phyloP scores from a whole-genome alignment of 805 yeast species.

The Ogataea populi-albae region DNA sequence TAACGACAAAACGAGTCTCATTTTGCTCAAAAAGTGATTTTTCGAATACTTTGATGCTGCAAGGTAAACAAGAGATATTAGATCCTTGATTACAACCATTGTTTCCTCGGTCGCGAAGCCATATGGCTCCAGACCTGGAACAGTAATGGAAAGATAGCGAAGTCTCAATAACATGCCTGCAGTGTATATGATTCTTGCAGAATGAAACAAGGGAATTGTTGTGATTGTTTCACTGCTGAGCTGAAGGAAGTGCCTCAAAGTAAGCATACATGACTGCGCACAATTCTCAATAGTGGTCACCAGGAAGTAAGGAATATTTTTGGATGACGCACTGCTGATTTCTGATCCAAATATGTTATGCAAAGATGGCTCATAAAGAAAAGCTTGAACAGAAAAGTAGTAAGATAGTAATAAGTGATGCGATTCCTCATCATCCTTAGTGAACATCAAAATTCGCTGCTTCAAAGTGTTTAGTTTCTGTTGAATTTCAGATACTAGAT shows the following conservation, averaged over 20 bases:
- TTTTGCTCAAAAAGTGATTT: conserved; percentile 52
- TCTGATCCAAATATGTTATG: conserved; percentile 18
- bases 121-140: conserved; percentile 44
- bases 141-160: conserved; percentile 51
- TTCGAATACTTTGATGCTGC: conserved; percentile 36
- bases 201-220: conserved; percentile 54
- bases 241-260: conserved; percentile 47
- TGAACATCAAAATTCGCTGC: conserved; percentile 32
- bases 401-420: conserved; percentile 42
- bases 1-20: conserved; percentile 53
- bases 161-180: conserved; percentile 61
- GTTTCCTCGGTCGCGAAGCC: conserved; percentile 48
- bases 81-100: conserved; percentile 23
- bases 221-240: conserved; percentile 48
- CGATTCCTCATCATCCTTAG: conserved; percentile 33
- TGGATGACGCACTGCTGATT: conserved; percentile 7
- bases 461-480: conserved; percentile 41
- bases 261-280: conserved; percentile 49
- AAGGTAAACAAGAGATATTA: conserved; percentile 27
- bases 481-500: conserved; percentile 49
- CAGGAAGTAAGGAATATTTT: conserved; percentile 26
- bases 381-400: conserved; percentile 63
- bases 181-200: conserved; percentile 58
- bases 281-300: conserved; percentile 48
- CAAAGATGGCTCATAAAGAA: conserved; percentile 53